Base-by-base conservation (phyloP, 352 stramenopile genomes). In the Phytopythium montanum region DNA sequence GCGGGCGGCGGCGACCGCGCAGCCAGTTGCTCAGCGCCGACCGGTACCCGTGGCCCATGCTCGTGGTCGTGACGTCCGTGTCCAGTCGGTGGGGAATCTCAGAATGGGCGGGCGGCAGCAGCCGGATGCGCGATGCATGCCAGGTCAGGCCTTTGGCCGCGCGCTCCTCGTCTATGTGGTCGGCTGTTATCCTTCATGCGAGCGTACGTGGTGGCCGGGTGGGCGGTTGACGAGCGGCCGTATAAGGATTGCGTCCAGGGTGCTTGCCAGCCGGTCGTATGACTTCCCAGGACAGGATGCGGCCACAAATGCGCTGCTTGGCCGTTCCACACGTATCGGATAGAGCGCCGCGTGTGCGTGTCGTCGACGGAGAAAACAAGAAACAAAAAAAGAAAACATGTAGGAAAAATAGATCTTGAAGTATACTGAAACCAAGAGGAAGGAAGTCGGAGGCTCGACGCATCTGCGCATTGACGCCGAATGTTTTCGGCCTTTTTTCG, bases 11-110 rank as follows among this genome's bases (percentile, higher is more conserved):
- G 21, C 39, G 33, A 36, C 52, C 34, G 52, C 23, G 38, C 52
- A 58, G 52, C 52, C 52, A 58, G 52, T 58, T 49, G 38, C 52
- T 36, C 25, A 58, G 52, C 36, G 52, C 52, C 34, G 25, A 31
- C 16, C 52, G 52, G 38, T 58, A 58, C 34, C 34, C 34, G 52
- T 58, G 52, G 6, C 52, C 52, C 52, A 58, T 58, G 49, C n/a
- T n/a, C 44, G 28, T 21, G 1, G 21, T n/a, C 44, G 28, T 21
- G 1, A 8, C 44, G n/a, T 31, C 36, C 7, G 6, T 18, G 51
- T 34, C 33, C 10, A 28, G 49, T 18, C 8, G 2, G 18, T 36
- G 3, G 49, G 26, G 19, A 54, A 52, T 52, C 45, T 42, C 49
- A 41, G 29, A 54, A 19, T 54, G 28, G 29, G 48, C 48, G 1